Base-by-base conservation (phyloP, 2,329 filamentous ascomycete species). In the Kalaharituber pfeilii region DNA sequence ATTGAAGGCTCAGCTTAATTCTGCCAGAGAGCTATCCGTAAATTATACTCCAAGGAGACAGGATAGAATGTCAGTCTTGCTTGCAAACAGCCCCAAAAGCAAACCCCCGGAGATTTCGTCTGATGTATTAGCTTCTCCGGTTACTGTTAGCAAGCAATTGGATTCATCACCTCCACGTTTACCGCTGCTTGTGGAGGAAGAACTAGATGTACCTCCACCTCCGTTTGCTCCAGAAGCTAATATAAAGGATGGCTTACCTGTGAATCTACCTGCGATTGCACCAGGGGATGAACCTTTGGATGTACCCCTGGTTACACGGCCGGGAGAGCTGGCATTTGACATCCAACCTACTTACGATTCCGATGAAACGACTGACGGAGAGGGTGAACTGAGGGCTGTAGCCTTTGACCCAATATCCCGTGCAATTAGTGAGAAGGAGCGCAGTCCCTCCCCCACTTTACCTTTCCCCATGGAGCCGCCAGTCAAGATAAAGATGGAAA, bases 321-420 rank as follows among this genome's bases (percentile, higher is more conserved):
- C n/a, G n/a, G n/a, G n/a, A n/a, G n/a, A n/a, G n/a, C n/a, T n/a
- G n/a, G n/a, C n/a, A n/a, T n/a, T n/a, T n/a, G n/a, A n/a, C n/a
- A n/a, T n/a, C n/a, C 30, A 36, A n/a, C 13, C 42, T 22, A 4
- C 13, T 22, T 47, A 5, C 22, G 28, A 49, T 11, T 45, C 8
- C 24, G 49, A 27, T 36, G 47, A 52, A 15, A 54, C 47, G 45
- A 56, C 52, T 22, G 56, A 58, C 20, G 36, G 50, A 9, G 56
- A 58, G 44, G 49, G 22, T 6, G 53, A 56, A 13, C 39, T 55
- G 15, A 51, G 33, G 26, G 24, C 15, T 26, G 5, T 5, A 4
- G 39, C n/a, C 18, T 36, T 36, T 30, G 26, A 30, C 36, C 30
- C 36, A 22, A 26, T 25, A 25, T 45, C 33, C 20, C 22, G 27